Base-by-base conservation (phyloP, 2,329 filamentous ascomycete genomes). In the Alternaria sp. region DNA sequence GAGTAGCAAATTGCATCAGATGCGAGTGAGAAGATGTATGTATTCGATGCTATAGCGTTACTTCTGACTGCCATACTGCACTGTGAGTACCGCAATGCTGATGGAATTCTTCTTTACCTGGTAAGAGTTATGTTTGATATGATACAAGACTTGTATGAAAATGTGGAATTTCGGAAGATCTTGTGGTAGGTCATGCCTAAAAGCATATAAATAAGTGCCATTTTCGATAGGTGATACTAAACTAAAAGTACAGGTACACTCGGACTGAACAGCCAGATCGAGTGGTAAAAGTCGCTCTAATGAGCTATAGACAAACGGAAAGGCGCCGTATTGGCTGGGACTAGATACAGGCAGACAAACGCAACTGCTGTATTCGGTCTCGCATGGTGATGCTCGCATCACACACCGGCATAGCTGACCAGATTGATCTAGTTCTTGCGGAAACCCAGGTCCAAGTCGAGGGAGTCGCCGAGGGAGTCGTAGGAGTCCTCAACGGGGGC, bases 231-330 rank as follows among this genome's bases (percentile, higher is more conserved):
- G 24, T 1, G 16, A 48, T 48, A 24, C 46, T 49, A 36, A 7
- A 36, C 32, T 49, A n/a, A 8, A 24, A 26, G 46, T 38, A 49
- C 30, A 38, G 8, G 5, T 36, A 36, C 20, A 49, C 22, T 26
- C 20, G 30, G 5, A 5, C 30, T 49, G 32, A 36, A 34, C 3
- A 8, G 16, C 14, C 46, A 24, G 20, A 26, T 11, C 20, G 30
- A 38, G 20, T 24, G 46, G 14, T n/a, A 38, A 36, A 36, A 12
- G 41, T 34, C 20, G 32, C 46, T 49, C 20, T 3, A 26, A 18
- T 24, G 32, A 49, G 32, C 46, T 49, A 38, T 49, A 24, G 20
- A 49, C 46, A 49, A 49, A 49, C 14, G 46, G 30, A 24, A 48
- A 22, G 5, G 18, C 16, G 32, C 30, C 46, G 46, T 26, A 36